A percentile compares a stretch with the other conserved stretches of the same genome.
These are phyloP conservation scores for Oryza glaberrima DNA, from an alignment of 176 grass and related monocot genomes.

Conservation along the genomic window DNA sequence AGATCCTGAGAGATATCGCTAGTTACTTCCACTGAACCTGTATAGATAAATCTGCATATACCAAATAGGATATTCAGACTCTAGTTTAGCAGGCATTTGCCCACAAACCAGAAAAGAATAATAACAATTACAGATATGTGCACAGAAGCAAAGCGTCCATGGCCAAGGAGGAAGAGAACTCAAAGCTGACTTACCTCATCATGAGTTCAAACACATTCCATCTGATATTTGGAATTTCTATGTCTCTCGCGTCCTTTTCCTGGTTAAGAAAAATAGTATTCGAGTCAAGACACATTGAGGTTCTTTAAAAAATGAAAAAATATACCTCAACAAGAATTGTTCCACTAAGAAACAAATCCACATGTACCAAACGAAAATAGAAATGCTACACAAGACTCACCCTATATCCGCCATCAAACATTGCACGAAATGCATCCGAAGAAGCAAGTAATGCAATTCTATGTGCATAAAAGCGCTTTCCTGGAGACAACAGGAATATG, in stretches of 20 bases:
- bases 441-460: slow-evolving; percentile 98
- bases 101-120: slow-evolving; percentile 4
- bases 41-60: slow-evolving; percentile 96
- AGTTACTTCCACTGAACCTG: slow-evolving; percentile 81
- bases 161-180: background rate
- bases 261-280: slow-evolving; percentile 46
- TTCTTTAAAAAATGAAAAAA: slow-evolving; percentile 19
- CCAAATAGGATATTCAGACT: slow-evolving; percentile 30
- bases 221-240: slow-evolving; percentile 98
- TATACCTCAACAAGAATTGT: background rate
- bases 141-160: background rate
- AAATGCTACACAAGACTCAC: slow-evolving; percentile 56
- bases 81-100: slow-evolving; percentile 25
- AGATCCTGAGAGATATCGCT: slow-evolving; percentile 89
- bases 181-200: slow-evolving; percentile 74
- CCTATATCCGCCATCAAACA: slow-evolving; percentile 99
- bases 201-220: slow-evolving; percentile 96
- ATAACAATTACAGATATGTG: slow-evolving; percentile 25
- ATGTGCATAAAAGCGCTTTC: slow-evolving; percentile 96
- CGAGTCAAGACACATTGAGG: slow-evolving; percentile 15
- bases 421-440: slow-evolving; percentile 99
- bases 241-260: slow-evolving; percentile 99
- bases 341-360: slow-evolving; percentile 30
- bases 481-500: slow-evolving; percentile 45
- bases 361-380: slow-evolving; percentile 28